A percentile compares a stretch with the other conserved stretches of the same genome.
Conservation (phyloP, 306 rosid species). For the Quercus suber region DNA sequence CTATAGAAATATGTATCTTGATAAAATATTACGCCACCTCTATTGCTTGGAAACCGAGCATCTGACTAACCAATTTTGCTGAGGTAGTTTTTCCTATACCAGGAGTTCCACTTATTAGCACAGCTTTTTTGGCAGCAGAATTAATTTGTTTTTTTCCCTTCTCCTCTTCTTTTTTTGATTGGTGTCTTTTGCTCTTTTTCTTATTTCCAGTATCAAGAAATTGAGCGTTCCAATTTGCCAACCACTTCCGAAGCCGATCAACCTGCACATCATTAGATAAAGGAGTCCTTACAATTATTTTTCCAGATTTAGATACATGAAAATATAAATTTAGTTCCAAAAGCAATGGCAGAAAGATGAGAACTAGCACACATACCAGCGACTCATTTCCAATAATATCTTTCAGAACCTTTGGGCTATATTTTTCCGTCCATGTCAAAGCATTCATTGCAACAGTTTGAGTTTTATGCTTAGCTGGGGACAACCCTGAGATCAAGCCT, state of each 20-base stretch:
- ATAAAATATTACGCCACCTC: slow-evolving; percentile 56
- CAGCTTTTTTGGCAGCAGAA: slow-evolving; percentile 66
- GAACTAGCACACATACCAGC: slow-evolving; percentile 54
- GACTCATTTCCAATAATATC: slow-evolving; percentile 89
- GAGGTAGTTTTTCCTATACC: slow-evolving; percentile 98
- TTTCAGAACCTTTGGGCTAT: slow-evolving; percentile 67
- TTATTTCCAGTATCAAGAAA: slow-evolving; percentile 63
- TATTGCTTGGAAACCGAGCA: slow-evolving; percentile 81
- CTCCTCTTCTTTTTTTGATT: no score
- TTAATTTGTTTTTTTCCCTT: slow-evolving; percentile 55
- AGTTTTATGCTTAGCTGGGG: slow-evolving; percentile 40
- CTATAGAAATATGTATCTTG: not conserved
- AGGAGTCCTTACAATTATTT: slow-evolving; percentile 19
- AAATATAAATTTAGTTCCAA: not conserved
- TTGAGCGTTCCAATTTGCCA: slow-evolving; percentile 77
- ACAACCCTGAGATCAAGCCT: slow-evolving; percentile 41
- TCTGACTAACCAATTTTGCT: slow-evolving; percentile 86
- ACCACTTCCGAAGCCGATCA: slow-evolving; percentile 85
- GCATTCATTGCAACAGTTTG: slow-evolving; percentile 31
- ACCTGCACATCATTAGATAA: slow-evolving; percentile 54
- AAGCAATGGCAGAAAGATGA: slow-evolving; percentile 14
- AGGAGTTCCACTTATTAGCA: slow-evolving; percentile 88
- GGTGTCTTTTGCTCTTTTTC: slow-evolving; percentile 54
- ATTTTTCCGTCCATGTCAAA: slow-evolving; percentile 81
- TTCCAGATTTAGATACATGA: slow-evolving; percentile 14